These are phyloP conservation scores for Aspergillus pseudotamarii DNA, from an alignment of 2,329 filamentous ascomycete species.

Conservation along the genomic window DNA sequence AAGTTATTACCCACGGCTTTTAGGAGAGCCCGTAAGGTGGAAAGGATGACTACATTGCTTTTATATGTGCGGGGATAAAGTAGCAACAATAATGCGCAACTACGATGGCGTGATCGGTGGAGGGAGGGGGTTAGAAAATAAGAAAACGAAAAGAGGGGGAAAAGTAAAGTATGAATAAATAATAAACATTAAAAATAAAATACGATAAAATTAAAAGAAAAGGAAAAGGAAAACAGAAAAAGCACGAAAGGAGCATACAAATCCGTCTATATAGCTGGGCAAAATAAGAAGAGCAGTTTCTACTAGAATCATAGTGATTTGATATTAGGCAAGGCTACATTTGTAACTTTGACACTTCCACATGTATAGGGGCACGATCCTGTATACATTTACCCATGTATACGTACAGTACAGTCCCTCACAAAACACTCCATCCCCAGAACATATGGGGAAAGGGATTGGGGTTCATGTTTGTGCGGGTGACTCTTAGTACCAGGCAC, in stretches of 20 bases:
- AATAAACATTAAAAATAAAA: background rate
- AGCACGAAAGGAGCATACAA: background rate
- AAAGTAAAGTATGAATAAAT: too few relatives aligned
- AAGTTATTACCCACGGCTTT: background rate
- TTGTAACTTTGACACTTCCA: too few relatives aligned
- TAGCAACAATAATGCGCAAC: background rate
- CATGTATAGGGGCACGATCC: too few relatives aligned
- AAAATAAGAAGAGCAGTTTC: background rate
- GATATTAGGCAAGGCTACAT: too few relatives aligned
- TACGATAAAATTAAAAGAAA: background rate
- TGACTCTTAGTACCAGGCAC: too few relatives aligned
- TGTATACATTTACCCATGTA: too few relatives aligned
- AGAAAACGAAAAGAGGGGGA: background rate
- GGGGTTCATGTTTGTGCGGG: too few relatives aligned
- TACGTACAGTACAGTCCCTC: too few relatives aligned
- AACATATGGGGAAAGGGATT: too few relatives aligned
- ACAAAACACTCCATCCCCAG: background rate
- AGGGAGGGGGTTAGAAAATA: background rate
- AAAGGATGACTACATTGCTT: background rate
- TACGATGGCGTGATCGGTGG: constrained; percentile 21
- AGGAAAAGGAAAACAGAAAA: background rate
- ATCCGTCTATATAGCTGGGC: background rate
- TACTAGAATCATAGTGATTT: background rate
- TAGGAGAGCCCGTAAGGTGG: constrained; percentile 4
- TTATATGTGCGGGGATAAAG: background rate